These are phyloP conservation scores for Brassica incana DNA, from an alignment of 345 rosid genomes.

Conservation along the genomic window DNA sequence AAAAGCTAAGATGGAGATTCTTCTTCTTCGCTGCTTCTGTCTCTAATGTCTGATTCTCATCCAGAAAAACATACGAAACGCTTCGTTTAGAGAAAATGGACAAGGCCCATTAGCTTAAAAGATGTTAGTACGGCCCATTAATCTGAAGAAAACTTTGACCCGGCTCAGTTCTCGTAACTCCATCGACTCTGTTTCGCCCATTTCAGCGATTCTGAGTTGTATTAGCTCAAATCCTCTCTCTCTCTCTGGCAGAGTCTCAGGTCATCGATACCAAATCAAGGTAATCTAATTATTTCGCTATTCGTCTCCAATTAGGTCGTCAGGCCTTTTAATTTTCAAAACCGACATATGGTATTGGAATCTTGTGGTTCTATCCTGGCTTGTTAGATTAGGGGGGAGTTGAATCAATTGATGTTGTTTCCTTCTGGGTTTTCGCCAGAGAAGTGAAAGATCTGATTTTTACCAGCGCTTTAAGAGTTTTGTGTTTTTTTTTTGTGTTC, in stretches of 20 bases:
- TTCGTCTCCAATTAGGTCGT: neutral
- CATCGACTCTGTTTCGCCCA: neutral
- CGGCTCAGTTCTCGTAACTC: slow-evolving; percentile 1
- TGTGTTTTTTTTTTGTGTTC: neutral
- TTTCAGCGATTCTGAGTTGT: slow-evolving; percentile 9
- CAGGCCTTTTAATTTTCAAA: neutral
- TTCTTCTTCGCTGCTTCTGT: neutral
- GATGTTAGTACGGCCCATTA: neutral
- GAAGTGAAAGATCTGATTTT: slow-evolving; percentile 21
- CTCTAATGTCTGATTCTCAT: slow-evolving; percentile 9
- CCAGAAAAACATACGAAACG: slow-evolving; percentile 14
- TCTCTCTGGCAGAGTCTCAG: neutral
- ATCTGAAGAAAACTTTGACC: slow-evolving; percentile 1
- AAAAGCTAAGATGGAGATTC: neutral
- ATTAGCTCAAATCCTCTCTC: neutral
- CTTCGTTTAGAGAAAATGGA: neutral
- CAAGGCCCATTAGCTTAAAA: slow-evolving; percentile 5
- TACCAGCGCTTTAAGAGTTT: neutral
- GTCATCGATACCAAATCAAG: slow-evolving; percentile 1
- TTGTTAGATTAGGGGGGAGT: neutral
- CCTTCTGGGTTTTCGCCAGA: neutral
- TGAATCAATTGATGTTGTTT: neutral
- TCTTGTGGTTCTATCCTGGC: neutral
- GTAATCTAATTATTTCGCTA: neutral
- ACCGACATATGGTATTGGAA: neutral